Base-by-base conservation (phyloP, 1,284 basidiomycete species). In the Macrocybe sp. region DNA sequence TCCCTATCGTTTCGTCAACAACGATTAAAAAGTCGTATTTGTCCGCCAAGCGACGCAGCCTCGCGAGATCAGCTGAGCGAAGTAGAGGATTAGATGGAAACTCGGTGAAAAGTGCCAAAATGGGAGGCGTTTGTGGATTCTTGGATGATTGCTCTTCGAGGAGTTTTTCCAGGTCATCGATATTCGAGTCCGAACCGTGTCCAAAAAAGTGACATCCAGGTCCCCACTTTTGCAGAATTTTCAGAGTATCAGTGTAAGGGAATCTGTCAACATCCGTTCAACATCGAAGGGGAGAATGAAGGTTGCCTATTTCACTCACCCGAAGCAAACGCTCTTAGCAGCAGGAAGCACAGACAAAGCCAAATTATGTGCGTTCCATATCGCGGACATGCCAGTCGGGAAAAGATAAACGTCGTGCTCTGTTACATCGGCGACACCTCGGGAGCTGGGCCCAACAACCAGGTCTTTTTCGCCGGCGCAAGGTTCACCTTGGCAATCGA, bases 181-280 rank as follows among this genome's bases (percentile, higher is more conserved):
- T 76, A 51, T 97, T 92, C 3, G 73, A 64, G 50, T 89, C 83
- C 4, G 85, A 68, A 1, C 96, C 96, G 52, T 82, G 74, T 2
- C 95, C 96, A 50, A 91, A 79, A 72, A 98, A 97, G 64, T 92
- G 78, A 57, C 88, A 93, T 0, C 97, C 97, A 1, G 91, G 90
- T 1, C 97, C 97, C 92, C 95, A 99, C 67, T 99, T 98, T 57
- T 96, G 75, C 3, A 99, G 74, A 38, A 97, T 83, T 68, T 99
- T 99, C 52, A 97, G 78, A n/a, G 96, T 98, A 65, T 99, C 97
- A 7, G 86, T 92, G 66, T 98, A 99, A 0, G 95, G 90, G 67
- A 99, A 99, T 12, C 95, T 96, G 60, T 43, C 55, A 12, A 22
- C 10, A 14, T n/a, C 42, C 44, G n/a, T 43, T 52, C 12, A 46